A percentile compares a stretch with the other conserved stretches of the same genome.
Evolutionary conservation across 2,329 filamentous ascomycete genomes (phyloP).

Genomic region (Aureobasidium sp.): DNA sequence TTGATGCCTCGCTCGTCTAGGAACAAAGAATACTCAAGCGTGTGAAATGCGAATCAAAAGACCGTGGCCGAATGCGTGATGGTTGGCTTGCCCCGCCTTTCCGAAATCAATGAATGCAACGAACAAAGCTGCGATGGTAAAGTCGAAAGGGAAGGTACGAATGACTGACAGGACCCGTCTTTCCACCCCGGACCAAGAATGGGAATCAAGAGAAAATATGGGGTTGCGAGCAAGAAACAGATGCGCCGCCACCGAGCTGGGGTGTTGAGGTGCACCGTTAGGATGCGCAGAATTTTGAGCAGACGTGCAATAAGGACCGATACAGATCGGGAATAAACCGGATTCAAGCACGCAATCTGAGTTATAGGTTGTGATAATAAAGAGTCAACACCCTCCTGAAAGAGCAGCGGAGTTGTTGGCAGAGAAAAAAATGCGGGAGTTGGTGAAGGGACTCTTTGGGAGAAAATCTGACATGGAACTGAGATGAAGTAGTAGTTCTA

Average conservation of each 20-base stretch:
- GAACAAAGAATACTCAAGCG: constrained; percentile 10
- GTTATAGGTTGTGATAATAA: background rate
- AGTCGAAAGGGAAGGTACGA: background rate
- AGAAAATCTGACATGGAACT: background rate
- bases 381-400: background rate
- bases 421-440: background rate
- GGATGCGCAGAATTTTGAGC: background rate
- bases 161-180: background rate
- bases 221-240: background rate
- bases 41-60: background rate
- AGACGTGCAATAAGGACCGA: constrained; percentile 5
- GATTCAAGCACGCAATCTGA: background rate
- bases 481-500: background rate
- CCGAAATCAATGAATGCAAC: background rate
- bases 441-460: background rate
- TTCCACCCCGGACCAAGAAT: background rate
- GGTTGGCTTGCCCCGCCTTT: constrained; percentile 1
- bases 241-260: constrained; percentile 1
- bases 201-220: constrained; percentile 2
- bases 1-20: constrained; percentile 1
- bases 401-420: background rate
- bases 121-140: background rate
- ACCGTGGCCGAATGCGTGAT: background rate
- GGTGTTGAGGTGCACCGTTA: constrained; percentile 7
- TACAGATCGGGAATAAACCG: constrained; percentile 5